Conservation (phyloP, 306 rosid species). For the Quercus engelmannii region DNA sequence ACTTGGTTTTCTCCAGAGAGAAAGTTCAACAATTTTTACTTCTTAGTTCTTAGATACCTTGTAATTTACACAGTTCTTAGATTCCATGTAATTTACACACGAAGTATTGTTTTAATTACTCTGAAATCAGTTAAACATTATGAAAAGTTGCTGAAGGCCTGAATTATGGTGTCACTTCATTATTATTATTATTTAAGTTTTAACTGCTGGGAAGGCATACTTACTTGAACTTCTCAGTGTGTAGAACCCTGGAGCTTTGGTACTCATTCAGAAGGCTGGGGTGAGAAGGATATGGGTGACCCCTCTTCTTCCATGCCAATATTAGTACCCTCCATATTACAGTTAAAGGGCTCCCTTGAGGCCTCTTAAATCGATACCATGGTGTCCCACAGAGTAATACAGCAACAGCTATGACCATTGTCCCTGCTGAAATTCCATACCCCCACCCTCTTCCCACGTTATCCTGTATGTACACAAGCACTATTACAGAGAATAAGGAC, state of each 20-base stretch:
- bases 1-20: too few species aligned
- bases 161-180: neutral
- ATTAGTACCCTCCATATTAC: conserved; percentile 77
- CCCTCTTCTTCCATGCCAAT: conserved; percentile 85
- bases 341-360: conserved; percentile 84
- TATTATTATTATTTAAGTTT: neutral
- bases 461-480: conserved; percentile 83
- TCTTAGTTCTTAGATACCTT: neutral
- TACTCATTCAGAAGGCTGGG: conserved; percentile 63
- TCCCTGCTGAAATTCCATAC: conserved; percentile 83
- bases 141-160: neutral
- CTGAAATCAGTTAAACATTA: neutral
- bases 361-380: conserved; percentile 63
- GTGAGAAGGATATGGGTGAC: conserved; percentile 45
- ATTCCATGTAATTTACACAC: too few species aligned
- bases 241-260: conserved; percentile 55
- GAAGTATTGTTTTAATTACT: too few species aligned
- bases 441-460: conserved; percentile 85
- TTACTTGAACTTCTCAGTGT: conserved; percentile 66
- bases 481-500: conserved; percentile 72
- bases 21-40: neutral
- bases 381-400: conserved; percentile 63
- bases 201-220: neutral
- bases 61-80: neutral
- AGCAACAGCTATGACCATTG: conserved; percentile 53